These are phyloP conservation scores for Acacia acuminata DNA, from an alignment of 306 rosid genomes.

Conservation along the genomic window DNA sequence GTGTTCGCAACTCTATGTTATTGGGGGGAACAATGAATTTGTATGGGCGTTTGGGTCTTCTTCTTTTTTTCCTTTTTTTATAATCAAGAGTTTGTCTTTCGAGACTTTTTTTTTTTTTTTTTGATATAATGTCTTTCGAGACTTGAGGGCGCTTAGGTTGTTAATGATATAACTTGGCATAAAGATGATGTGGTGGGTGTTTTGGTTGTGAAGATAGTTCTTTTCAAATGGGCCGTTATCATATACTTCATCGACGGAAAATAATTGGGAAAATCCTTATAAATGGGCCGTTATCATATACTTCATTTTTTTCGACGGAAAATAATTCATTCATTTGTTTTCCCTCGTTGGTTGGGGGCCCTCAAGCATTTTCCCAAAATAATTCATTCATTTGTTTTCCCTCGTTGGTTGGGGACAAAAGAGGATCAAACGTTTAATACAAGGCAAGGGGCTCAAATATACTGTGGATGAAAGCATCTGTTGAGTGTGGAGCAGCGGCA, in stretches of 20 bases:
- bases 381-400: neutral
- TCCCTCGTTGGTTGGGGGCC: too few species aligned
- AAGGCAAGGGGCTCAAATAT: too few species aligned
- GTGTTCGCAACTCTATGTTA: neutral
- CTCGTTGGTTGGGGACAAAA: neutral
- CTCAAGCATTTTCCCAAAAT: too few species aligned
- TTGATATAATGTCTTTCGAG: too few species aligned
- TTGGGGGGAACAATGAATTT: neutral
- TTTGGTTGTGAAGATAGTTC: constrained; percentile 5
- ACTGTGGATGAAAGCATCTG: neutral
- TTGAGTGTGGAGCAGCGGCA: neutral
- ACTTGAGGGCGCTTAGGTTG: neutral
- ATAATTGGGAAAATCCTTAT: too few species aligned
- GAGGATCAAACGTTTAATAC: neutral
- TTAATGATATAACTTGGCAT: neutral
- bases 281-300: too few species aligned
- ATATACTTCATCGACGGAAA: neutral
- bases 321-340: too few species aligned
- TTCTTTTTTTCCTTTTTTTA: too few species aligned
- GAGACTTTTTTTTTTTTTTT: too few species aligned
- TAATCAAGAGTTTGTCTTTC: too few species aligned
- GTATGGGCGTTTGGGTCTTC: neutral
- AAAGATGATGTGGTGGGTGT: neutral
- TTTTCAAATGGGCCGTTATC: neutral
- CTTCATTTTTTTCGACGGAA: too few species aligned